These are phyloP conservation scores for Diutina ranongensis DNA, from an alignment of 1,139 yeast species.

Conservation along the genomic window DNA sequence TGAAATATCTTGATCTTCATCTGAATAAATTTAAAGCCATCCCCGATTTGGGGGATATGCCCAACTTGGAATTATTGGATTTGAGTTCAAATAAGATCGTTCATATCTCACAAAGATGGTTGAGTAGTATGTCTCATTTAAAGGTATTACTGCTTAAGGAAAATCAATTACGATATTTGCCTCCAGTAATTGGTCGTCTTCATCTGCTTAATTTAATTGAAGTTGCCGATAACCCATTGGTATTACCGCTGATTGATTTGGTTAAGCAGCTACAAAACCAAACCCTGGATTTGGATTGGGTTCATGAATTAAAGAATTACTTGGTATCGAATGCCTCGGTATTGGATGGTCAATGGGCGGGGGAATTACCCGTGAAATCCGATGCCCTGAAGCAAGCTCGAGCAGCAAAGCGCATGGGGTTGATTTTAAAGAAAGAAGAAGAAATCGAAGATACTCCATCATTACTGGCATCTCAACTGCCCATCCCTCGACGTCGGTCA, in stretches of 20 bases:
- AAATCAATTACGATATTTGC: background rate
- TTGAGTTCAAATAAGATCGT: conserved; percentile 51
- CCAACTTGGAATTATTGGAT: conserved; percentile 43
- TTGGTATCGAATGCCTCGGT: conserved; percentile 19
- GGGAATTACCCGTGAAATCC: background rate
- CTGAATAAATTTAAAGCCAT: background rate
- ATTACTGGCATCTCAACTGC: conserved; percentile 8
- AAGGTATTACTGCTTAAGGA: background rate
- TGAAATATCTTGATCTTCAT: conserved; percentile 13
- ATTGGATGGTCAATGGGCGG: conserved; percentile 13
- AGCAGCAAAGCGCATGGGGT: conserved; percentile 53
- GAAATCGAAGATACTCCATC: conserved; percentile 11
- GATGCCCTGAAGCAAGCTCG: conserved; percentile 2
- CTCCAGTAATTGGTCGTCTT: conserved; percentile 23
- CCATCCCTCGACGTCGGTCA: conserved; percentile 13
- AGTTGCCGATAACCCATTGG: conserved; percentile 56
- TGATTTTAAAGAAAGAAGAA: conserved; percentile 33
- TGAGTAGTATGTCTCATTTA: background rate
- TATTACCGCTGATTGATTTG: conserved; percentile 34
- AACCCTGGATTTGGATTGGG: conserved; percentile 40
- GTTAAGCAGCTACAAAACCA: conserved; percentile 25
- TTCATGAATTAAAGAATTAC: conserved; percentile 37
- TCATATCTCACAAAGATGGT: conserved; percentile 44
- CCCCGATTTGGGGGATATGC: conserved; percentile 15
- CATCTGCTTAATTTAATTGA: conserved; percentile 50